A percentile compares a stretch with the other conserved stretches of the same genome.
Conservation (phyloP, 805 yeast genomes). For the Tetrapisispora fleetii region DNA sequence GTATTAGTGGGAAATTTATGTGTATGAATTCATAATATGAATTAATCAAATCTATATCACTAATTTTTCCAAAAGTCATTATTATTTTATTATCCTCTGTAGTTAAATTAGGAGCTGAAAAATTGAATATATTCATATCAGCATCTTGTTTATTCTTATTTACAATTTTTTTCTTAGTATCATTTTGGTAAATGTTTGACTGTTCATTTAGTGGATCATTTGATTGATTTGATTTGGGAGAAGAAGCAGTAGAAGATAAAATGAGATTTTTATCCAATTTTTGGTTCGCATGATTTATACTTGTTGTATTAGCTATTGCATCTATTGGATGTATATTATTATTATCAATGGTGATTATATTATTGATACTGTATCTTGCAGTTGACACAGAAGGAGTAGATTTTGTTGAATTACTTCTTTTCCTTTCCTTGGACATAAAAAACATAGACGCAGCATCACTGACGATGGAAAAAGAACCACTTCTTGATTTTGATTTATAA, state of each 20-base stretch:
- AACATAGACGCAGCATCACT: conserved; percentile 22
- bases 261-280: neutral
- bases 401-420: conserved; percentile 5
- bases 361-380: conserved; percentile 1
- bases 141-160: neutral
- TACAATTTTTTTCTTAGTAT: neutral
- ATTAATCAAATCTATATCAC: conserved; percentile 34
- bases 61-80: conserved; percentile 21
- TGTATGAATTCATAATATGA: conserved; percentile 39
- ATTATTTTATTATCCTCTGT: neutral
- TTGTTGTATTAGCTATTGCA: neutral
- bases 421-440: neutral
- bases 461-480: conserved; percentile 17
- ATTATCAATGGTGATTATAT: neutral
- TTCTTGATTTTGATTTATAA: conserved; percentile 22
- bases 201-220: neutral
- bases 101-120: neutral
- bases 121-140: neutral
- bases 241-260: conserved; percentile 1
- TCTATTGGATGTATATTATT: conserved; percentile 2
- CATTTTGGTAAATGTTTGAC: neutral
- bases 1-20: conserved; percentile 31
- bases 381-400: conserved; percentile 1
- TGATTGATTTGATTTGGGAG: neutral
- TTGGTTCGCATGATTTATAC: neutral